Evolutionary conservation across 2,329 filamentous ascomycete species (phyloP).

Genomic region (Fusarium secorum): DNA sequence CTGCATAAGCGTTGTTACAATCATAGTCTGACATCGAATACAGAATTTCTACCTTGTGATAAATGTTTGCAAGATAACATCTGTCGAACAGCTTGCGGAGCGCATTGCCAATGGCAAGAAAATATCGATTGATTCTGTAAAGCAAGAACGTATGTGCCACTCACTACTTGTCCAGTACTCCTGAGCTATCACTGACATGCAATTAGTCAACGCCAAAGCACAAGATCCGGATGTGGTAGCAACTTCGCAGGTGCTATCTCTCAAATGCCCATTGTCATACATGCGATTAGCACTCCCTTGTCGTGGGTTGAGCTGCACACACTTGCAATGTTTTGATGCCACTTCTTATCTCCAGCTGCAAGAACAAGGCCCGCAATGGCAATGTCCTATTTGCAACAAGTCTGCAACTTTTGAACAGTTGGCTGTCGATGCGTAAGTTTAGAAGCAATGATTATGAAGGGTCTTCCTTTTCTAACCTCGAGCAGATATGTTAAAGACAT

Average conservation of each 20-base stretch:
- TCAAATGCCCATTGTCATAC: slow-evolving; percentile 92
- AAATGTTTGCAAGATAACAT: slow-evolving; percentile 77
- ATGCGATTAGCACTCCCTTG: slow-evolving; percentile 82
- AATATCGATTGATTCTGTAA: slow-evolving; percentile 81
- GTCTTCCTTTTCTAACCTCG: slow-evolving; percentile 17
- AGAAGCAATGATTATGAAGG: neutral
- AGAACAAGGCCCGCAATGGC: slow-evolving; percentile 95
- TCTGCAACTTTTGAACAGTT: slow-evolving; percentile 80
- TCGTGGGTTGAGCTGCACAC: slow-evolving; percentile 79
- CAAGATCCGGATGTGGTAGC: slow-evolving; percentile 89
- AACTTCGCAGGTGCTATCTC: slow-evolving; percentile 85
- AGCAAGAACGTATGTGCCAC: slow-evolving; percentile 79
- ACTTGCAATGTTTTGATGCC: slow-evolving; percentile 95
- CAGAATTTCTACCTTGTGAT: slow-evolving; percentile 78
- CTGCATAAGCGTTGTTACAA: slow-evolving; percentile 20
- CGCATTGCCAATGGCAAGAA: slow-evolving; percentile 71
- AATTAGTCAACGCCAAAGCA: slow-evolving; percentile 77
- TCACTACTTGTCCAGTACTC: slow-evolving; percentile 15
- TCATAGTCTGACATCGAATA: slow-evolving; percentile 21
- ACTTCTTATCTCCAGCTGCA: slow-evolving; percentile 91
- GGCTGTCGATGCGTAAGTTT: slow-evolving; percentile 82
- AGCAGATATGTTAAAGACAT: slow-evolving; percentile 87
- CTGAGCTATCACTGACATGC: slow-evolving; percentile 29
- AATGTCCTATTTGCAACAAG: slow-evolving; percentile 94
- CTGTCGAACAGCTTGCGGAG: slow-evolving; percentile 74